Evolutionary conservation across 2,329 filamentous ascomycete species (phyloP).

Genomic region (Diaporthe batatas): DNA sequence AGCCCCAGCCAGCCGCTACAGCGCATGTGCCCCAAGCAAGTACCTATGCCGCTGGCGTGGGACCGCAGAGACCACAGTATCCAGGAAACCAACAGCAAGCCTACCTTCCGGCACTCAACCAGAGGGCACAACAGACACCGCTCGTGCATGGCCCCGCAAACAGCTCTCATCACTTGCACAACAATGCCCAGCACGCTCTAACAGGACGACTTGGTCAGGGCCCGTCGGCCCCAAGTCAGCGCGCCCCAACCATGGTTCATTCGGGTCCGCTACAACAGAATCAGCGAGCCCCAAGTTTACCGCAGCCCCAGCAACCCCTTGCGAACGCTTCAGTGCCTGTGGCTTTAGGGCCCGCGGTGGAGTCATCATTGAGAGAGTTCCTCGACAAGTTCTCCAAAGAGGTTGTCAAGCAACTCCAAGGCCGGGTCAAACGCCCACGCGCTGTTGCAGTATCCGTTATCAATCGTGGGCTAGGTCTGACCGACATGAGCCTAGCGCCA

Average conservation of each 20-base stretch:
- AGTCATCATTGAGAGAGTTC: conserved; percentile 58
- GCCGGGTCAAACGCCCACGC: conserved; percentile 58
- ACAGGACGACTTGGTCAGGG: conserved; percentile 27
- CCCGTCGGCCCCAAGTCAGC: conserved; percentile 11
- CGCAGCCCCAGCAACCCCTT: conserved; percentile 23
- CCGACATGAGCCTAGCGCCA: conserved; percentile 55
- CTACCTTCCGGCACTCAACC: conserved; percentile 51
- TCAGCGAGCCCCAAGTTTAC: conserved; percentile 17
- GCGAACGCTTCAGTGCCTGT: conserved; percentile 28
- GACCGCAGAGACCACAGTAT: conserved; percentile 31
- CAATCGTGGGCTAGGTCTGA: conserved; percentile 64
- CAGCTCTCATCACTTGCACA: conserved; percentile 12
- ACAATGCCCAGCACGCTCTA: conserved; percentile 25
- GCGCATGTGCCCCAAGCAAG: conserved; percentile 19
- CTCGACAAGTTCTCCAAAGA: conserved; percentile 62
- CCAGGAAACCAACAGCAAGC: conserved; percentile 45
- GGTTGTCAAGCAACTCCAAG: conserved; percentile 60
- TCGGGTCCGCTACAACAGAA: conserved; percentile 23
- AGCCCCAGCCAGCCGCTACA: not conserved
- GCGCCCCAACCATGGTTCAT: not conserved
- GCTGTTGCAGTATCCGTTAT: conserved; percentile 66
- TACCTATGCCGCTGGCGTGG: conserved; percentile 16
- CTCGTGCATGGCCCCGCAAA: conserved; percentile 1
- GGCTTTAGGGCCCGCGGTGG: conserved; percentile 53
- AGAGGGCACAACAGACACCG: conserved; percentile 44